Base-by-base conservation (phyloP, 345 rosid species). In the Populus simonii region DNA sequence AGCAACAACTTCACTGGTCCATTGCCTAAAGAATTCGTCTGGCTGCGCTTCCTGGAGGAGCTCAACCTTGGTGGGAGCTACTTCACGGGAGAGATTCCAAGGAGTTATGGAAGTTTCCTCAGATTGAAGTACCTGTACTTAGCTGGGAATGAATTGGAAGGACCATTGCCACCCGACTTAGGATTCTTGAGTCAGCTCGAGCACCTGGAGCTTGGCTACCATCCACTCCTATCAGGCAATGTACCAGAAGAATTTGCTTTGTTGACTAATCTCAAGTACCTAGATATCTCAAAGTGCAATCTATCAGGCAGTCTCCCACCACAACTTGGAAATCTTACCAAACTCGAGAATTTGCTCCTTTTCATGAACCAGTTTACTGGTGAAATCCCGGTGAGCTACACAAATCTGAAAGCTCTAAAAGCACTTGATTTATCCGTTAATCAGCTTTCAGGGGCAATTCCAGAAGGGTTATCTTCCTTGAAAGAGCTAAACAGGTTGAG, bases 11-110 rank as follows among this genome's bases (percentile, higher is more conserved):
- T 96, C 88, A 84, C 83, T 2, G 97, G 99, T 5, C 80, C 82
- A 6, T 66, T 94, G 3, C 97, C 98, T 8, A 31, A 29, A 8
- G 99, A 91, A 17, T 74, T 92, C n/a, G 47, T 80, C 36, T 73
- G 68, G 41, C 84, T 94, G 33, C 91, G 80, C 78, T 89, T 73
- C 81, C 80, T 96, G 70, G 95, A 96, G 87, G 84, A 83, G 79
- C 93, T 96, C 80, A 96, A 94, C 83, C 89, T 96, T n/a, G 96
- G 98, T 0, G 99, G 99, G 23, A 93, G 97, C 89, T 96, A 89
- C 89, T 96, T 96, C 68, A 85, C 83, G 67, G 99, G 92, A 49
- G 90, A 78, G 71, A 94, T 96, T 73, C 98, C 99, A 1, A 31
- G 74, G 1, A 84, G 68, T 20, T 96, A 92, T 25, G 94, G 95